These are phyloP conservation scores for Backusella circina DNA, from an alignment of 192 early-diverging fungal genomes.

Conservation along the genomic window DNA sequence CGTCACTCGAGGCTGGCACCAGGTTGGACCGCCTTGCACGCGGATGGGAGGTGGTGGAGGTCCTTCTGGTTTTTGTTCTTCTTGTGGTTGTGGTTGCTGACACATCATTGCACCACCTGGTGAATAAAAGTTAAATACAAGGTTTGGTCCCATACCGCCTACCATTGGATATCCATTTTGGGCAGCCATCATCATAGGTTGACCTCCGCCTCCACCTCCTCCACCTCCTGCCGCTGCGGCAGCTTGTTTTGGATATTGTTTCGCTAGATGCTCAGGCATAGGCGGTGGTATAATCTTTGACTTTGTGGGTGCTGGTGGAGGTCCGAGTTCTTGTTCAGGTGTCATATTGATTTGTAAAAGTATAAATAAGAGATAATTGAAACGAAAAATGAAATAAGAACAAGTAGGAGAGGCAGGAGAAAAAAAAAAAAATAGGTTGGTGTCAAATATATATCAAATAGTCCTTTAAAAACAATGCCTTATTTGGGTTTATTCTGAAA, in stretches of 20 bases:
- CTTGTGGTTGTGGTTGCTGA: background rate
- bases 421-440: background rate
- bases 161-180: background rate
- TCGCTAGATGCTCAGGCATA: background rate
- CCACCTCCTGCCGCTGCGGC: background rate
- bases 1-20: background rate
- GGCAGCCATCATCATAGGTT: background rate
- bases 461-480: background rate
- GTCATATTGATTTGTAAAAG: background rate
- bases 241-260: background rate
- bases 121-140: background rate
- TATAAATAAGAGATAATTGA: background rate
- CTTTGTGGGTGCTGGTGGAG: background rate
- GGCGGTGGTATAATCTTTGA: background rate
- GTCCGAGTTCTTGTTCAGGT: background rate
- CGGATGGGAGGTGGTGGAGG: background rate
- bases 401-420: too few species aligned
- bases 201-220: background rate
- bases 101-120: background rate
- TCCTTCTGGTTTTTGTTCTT: background rate
- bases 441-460: background rate
- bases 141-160: constrained; percentile 5
- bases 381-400: background rate
- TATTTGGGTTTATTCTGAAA: background rate
- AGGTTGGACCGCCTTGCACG: constrained; percentile 7